phyloP scores from a whole-genome alignment of 306 rosid genomes.

The Fragaria vesca region DNA sequence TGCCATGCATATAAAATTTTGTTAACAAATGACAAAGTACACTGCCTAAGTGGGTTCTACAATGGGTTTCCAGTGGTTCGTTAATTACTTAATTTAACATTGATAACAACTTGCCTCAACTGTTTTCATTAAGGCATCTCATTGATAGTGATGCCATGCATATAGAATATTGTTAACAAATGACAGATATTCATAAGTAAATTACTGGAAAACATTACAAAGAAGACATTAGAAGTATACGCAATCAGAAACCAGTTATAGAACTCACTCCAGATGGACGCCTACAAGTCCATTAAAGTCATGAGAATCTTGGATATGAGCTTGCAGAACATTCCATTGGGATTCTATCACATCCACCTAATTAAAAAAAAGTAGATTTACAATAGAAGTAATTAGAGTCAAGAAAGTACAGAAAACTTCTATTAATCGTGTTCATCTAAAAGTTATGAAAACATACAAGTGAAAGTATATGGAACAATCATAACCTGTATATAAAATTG shows the following conservation, averaged over 20 bases:
- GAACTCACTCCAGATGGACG: slow-evolving; percentile 82
- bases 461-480: slow-evolving; percentile 11
- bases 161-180: not conserved
- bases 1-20: slow-evolving; percentile 4
- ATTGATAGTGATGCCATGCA: slow-evolving; percentile 5
- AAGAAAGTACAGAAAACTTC: not conserved
- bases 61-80: not conserved
- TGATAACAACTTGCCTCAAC: slow-evolving; percentile 5
- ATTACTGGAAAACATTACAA: slow-evolving; percentile 9
- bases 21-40: not conserved
- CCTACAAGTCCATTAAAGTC: slow-evolving; percentile 92
- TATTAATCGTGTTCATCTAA: not conserved
- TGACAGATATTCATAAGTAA: slow-evolving; percentile 2
- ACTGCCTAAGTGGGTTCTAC: not conserved
- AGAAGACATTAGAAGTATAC: not conserved
- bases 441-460: slow-evolving; percentile 10
- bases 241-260: slow-evolving; percentile 21
- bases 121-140: not conserved
- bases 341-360: slow-evolving; percentile 99
- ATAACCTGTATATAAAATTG: slow-evolving; percentile 93
- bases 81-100: not conserved
- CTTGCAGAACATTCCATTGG: slow-evolving; percentile 91
- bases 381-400: not conserved
- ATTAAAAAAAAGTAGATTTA: not conserved
- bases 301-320: slow-evolving; percentile 84